These are phyloP conservation scores for Aspergillus fumigatiaffinis DNA, from an alignment of 2,329 filamentous ascomycete species.

Conservation along the genomic window DNA sequence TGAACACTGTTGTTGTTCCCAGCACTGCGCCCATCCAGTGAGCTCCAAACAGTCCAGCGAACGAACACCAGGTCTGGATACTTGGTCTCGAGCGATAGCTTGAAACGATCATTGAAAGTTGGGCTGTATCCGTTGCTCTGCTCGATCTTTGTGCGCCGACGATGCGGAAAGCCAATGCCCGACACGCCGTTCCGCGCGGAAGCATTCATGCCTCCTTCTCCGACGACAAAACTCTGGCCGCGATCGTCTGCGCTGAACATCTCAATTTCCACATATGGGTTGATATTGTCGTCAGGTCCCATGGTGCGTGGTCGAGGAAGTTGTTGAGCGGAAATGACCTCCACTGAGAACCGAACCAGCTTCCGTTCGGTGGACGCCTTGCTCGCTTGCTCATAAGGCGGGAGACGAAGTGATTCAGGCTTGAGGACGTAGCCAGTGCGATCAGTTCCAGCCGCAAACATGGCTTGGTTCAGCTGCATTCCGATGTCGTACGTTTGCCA, in stretches of 20 bases:
- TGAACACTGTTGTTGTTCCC: constrained; percentile 60
- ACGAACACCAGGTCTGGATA: constrained; percentile 92
- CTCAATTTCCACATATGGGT: constrained; percentile 93
- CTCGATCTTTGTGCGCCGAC: constrained; percentile 74
- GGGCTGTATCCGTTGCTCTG: constrained; percentile 93
- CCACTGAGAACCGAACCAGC: constrained; percentile 77
- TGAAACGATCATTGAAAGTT: constrained; percentile 73
- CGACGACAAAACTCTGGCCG: constrained; percentile 65
- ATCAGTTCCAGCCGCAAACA: constrained; percentile 89
- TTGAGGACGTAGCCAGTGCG: constrained; percentile 91
- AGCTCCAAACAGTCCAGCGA: constrained; percentile 86
- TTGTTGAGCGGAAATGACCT: constrained; percentile 91
- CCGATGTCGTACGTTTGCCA: constrained; percentile 97
- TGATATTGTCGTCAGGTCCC: constrained; percentile 70
- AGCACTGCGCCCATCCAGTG: constrained; percentile 67
- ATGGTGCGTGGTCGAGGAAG: constrained; percentile 77
- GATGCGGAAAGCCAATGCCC: constrained; percentile 67
- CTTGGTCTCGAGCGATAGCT: constrained; percentile 84
- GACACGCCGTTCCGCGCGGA: constrained; percentile 62
- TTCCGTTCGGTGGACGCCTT: constrained; percentile 69
- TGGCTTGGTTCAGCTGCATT: constrained; percentile 94
- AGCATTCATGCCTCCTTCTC: constrained; percentile 62
- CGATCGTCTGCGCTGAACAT: constrained; percentile 93
- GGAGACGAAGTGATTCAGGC: constrained; percentile 69
- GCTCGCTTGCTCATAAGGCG: constrained; percentile 24